A percentile compares a stretch with the other conserved stretches of the same genome.
Conservation (phyloP, 2,329 filamentous ascomycete genomes). For the Neospermospora avenae region DNA sequence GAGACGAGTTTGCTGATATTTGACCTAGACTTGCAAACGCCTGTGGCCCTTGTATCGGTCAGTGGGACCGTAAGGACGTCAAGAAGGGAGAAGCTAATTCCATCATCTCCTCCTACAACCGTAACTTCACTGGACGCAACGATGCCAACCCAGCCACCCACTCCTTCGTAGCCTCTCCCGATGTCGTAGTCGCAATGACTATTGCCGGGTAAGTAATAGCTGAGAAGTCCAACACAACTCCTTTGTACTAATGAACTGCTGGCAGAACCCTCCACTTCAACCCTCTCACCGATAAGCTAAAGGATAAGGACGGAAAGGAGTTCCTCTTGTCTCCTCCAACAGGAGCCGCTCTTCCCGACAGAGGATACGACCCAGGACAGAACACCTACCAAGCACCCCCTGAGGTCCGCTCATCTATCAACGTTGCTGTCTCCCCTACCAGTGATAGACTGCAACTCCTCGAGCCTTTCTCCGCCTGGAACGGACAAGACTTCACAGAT, state of each 20-base stretch:
- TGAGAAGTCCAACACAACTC: not conserved
- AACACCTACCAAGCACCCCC: conserved; percentile 97
- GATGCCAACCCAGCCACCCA: conserved; percentile 94
- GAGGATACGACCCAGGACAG: conserved; percentile 85
- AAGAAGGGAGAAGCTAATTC: conserved; percentile 96
- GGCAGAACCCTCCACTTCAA: conserved; percentile 72
- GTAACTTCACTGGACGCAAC: conserved; percentile 98
- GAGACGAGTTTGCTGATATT: conserved; percentile 51
- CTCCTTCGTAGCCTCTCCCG: conserved; percentile 88
- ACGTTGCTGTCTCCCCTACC: conserved; percentile 78
- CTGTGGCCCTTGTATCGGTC: too few species aligned
- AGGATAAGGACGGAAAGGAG: conserved; percentile 94
- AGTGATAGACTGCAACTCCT: conserved; percentile 95
- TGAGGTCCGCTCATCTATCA: conserved; percentile 66
- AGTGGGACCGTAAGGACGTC: conserved; percentile 92
- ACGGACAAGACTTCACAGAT: conserved; percentile 82
- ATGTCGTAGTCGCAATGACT: conserved; percentile 82
- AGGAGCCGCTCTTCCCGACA: conserved; percentile 74
- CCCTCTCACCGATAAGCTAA: conserved; percentile 85
- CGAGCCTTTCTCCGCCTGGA: conserved; percentile 80
- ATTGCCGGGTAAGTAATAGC: conserved; percentile 62
- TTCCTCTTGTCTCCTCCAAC: conserved; percentile 81
- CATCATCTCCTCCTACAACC: conserved; percentile 98
- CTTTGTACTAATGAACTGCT: not conserved
- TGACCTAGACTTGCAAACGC: too few species aligned